These are phyloP conservation scores for Symbiodinium natans DNA, from an alignment of 73 alveolate genomes.

Conservation along the genomic window DNA sequence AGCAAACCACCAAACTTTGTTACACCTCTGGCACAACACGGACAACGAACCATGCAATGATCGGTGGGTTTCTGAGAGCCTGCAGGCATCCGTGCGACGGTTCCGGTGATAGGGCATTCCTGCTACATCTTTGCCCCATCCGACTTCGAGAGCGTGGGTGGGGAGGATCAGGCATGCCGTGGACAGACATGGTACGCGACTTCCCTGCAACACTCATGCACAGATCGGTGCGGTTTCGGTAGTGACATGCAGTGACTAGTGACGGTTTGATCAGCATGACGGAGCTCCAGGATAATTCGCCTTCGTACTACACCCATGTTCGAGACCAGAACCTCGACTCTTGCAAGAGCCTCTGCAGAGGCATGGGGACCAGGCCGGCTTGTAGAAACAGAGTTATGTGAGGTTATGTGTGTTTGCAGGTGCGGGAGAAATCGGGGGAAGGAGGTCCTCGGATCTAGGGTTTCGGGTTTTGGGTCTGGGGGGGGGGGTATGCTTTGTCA, in stretches of 20 bases:
- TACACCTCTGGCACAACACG: not conserved
- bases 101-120: constrained; percentile 45
- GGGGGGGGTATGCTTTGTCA: not conserved
- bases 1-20: not conserved
- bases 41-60: not conserved
- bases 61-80: not conserved
- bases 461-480: not conserved
- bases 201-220: not conserved
- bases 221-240: not conserved
- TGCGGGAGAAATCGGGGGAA: no score
- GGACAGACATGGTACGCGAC: constrained; percentile 38
- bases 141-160: constrained; percentile 67
- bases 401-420: not conserved
- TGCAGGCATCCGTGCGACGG: constrained; percentile 53
- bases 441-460: no score
- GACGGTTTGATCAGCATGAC: not conserved
- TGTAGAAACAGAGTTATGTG: not conserved
- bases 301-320: constrained; percentile 4
- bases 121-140: constrained; percentile 34
- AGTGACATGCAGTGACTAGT: not conserved
- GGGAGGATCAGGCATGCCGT: constrained; percentile 49
- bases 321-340: constrained; percentile 49
- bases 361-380: constrained; percentile 46
- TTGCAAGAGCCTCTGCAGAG: constrained; percentile 71
- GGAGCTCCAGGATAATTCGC: constrained; percentile 30